Conservation (phyloP, 2,329 filamentous ascomycete genomes). For the Aspergillus japonicus region DNA sequence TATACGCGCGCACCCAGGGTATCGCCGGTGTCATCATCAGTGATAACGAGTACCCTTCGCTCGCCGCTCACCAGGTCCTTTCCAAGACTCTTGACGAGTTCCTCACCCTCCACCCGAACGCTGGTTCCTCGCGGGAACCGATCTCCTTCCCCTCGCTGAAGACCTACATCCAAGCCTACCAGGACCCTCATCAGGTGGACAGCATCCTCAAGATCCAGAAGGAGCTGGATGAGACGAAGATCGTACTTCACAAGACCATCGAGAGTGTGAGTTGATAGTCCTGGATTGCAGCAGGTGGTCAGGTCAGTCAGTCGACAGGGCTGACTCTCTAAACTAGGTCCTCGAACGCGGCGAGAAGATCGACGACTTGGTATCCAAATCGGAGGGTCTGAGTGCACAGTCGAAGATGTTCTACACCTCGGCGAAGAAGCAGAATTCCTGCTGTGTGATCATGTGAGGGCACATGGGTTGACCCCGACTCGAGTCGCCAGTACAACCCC, state of each 20-base stretch:
- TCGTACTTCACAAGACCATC: slow-evolving; percentile 95
- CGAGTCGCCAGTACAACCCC: neutral
- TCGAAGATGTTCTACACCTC: slow-evolving; percentile 94
- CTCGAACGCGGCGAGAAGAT: slow-evolving; percentile 95
- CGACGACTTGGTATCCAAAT: slow-evolving; percentile 89
- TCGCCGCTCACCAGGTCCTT: slow-evolving; percentile 83
- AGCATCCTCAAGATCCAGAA: slow-evolving; percentile 94
- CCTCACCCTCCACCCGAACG: slow-evolving; percentile 67
- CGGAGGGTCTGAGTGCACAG: slow-evolving; percentile 81
- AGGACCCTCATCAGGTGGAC: slow-evolving; percentile 85
- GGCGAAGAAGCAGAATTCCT: slow-evolving; percentile 79
- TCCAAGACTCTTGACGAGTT: slow-evolving; percentile 89
- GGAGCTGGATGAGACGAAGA: slow-evolving; percentile 96
- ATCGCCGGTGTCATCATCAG: slow-evolving; percentile 75
- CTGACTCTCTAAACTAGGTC: slow-evolving; percentile 21
- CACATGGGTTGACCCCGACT: neutral
- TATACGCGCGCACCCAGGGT: slow-evolving; percentile 69
- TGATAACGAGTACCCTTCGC: slow-evolving; percentile 70
- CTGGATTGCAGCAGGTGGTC: neutral
- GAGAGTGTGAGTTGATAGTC: slow-evolving; percentile 47
- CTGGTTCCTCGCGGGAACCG: slow-evolving; percentile 46
- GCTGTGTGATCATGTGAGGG: slow-evolving; percentile 65
- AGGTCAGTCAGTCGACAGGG: neutral
- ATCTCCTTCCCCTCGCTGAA: slow-evolving; percentile 69
- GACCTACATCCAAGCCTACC: slow-evolving; percentile 75